Percentiles rank a stretch among this genome's conserved stretches.
phyloP scores from a whole-genome alignment of 345 rosid genomes.

The Eutrema heterophyllum region DNA sequence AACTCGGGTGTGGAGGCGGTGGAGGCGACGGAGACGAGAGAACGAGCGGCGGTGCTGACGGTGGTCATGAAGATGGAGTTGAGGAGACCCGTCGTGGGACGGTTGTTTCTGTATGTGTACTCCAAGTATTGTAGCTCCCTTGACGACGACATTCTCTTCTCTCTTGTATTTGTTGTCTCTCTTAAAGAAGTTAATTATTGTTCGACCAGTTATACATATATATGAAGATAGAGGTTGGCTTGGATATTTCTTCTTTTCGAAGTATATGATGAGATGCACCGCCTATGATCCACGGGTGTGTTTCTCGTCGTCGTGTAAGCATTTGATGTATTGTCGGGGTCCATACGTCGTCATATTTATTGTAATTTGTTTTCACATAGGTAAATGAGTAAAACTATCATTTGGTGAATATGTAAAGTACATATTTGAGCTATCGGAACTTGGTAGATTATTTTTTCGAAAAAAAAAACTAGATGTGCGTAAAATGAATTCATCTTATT shows the following conservation, averaged over 20 bases:
- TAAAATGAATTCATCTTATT: not conserved
- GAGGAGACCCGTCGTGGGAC: slow-evolving; percentile 41
- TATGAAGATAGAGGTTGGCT: slow-evolving; percentile 19
- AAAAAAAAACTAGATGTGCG: not conserved
- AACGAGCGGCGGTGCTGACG: slow-evolving; percentile 52
- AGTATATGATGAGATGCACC: slow-evolving; percentile 32
- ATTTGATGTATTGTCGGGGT: slow-evolving; percentile 9
- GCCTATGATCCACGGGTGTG: slow-evolving; percentile 25
- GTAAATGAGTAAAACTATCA: not conserved
- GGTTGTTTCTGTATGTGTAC: slow-evolving; percentile 34
- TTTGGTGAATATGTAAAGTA: not conserved
- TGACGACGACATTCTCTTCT: slow-evolving; percentile 21
- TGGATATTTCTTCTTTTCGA: slow-evolving; percentile 28
- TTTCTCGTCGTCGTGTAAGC: slow-evolving; percentile 27
- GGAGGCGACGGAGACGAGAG: slow-evolving; percentile 55
- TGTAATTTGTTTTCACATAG: not conserved
- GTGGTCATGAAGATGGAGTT: slow-evolving; percentile 62
- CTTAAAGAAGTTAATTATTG: not conserved
- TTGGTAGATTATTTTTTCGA: no score
- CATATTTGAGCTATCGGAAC: no score
- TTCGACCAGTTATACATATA: not conserved
- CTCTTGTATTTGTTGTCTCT: not conserved
- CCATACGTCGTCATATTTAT: not conserved
- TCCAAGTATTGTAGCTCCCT: slow-evolving; percentile 36
- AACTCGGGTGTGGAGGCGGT: slow-evolving; percentile 36